A percentile compares a stretch with the other conserved stretches of the same genome.
Evolutionary conservation across 305 asterid species (phyloP).

Genomic region (Vinca major): DNA sequence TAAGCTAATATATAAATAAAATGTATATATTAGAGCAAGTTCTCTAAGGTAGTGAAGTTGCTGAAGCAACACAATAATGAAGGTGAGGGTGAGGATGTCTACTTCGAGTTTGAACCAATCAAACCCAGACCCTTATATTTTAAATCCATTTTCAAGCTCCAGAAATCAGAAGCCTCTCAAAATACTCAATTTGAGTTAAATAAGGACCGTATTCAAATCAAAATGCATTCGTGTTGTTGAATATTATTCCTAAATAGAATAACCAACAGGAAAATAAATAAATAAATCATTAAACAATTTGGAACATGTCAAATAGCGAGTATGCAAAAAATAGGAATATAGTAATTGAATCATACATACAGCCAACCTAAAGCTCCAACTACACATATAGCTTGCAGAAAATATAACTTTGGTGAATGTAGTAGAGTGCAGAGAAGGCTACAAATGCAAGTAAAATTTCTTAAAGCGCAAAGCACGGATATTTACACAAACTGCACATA

Average conservation of each 20-base stretch:
- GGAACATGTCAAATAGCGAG: background rate
- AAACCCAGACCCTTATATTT: background rate
- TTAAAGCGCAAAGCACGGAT: background rate
- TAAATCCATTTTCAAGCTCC: background rate
- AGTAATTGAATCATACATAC: background rate
- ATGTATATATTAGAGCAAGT: background rate
- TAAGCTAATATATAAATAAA: background rate
- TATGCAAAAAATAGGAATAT: background rate
- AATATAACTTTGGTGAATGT: background rate
- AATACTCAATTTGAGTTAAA: too few species aligned
- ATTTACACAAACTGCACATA: background rate
- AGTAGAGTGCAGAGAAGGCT: background rate
- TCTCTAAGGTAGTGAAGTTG: background rate
- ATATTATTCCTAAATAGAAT: constrained; percentile 1
- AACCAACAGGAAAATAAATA: background rate
- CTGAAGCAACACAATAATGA: background rate
- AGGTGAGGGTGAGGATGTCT: background rate
- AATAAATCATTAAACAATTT: background rate
- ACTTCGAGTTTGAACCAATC: background rate
- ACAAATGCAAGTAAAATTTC: background rate
- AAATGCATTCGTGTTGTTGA: background rate
- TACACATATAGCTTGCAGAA: background rate
- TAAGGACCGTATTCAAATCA: background rate
- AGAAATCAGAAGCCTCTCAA: background rate
- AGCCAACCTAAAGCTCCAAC: background rate